A percentile compares a stretch with the other conserved stretches of the same genome.
Conservation (phyloP, 2,329 filamentous ascomycete genomes). For the Fusarium sp. region DNA sequence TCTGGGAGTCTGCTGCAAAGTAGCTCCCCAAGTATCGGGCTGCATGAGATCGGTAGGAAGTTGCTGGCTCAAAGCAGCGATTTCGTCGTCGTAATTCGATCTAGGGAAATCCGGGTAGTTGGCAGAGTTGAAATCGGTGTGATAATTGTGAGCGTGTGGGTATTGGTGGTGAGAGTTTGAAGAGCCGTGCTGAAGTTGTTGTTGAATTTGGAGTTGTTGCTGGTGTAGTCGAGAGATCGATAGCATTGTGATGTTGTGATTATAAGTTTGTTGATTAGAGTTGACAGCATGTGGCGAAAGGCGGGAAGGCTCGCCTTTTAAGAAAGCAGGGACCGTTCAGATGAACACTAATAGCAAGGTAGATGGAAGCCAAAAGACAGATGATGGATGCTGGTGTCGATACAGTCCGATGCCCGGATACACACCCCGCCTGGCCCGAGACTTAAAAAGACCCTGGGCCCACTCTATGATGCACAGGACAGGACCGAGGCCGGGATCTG, state of each 20-base stretch:
- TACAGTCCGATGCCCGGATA: slow-evolving; percentile 2
- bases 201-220: slow-evolving; percentile 45
- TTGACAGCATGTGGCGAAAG: slow-evolving; percentile 44
- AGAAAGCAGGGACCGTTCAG: slow-evolving; percentile 31
- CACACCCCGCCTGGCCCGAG: slow-evolving; percentile 17
- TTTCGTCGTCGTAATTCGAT: slow-evolving; percentile 44
- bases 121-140: slow-evolving; percentile 38
- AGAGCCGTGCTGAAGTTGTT: slow-evolving; percentile 49
- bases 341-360: slow-evolving; percentile 23
- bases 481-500: slow-evolving; percentile 24
- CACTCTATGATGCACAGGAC: slow-evolving; percentile 40
- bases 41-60: slow-evolving; percentile 54
- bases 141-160: slow-evolving; percentile 32
- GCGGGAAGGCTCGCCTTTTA: slow-evolving; percentile 47
- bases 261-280: slow-evolving; percentile 39
- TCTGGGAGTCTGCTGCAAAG: slow-evolving; percentile 56
- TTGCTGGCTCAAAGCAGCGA: slow-evolving; percentile 46
- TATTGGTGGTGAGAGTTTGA: slow-evolving; percentile 37
- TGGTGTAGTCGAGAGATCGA: slow-evolving; percentile 48
- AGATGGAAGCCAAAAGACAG: slow-evolving; percentile 40
- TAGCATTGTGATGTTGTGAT: slow-evolving; percentile 48
- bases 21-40: slow-evolving; percentile 57
- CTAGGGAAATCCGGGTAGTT: slow-evolving; percentile 34
- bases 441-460: slow-evolving; percentile 28
- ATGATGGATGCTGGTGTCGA: slow-evolving; percentile 31